Percentiles rank a stretch among this genome's conserved stretches.
Conservation (phyloP, 106 monocot species). For the Acanthochlamys bracteata region DNA sequence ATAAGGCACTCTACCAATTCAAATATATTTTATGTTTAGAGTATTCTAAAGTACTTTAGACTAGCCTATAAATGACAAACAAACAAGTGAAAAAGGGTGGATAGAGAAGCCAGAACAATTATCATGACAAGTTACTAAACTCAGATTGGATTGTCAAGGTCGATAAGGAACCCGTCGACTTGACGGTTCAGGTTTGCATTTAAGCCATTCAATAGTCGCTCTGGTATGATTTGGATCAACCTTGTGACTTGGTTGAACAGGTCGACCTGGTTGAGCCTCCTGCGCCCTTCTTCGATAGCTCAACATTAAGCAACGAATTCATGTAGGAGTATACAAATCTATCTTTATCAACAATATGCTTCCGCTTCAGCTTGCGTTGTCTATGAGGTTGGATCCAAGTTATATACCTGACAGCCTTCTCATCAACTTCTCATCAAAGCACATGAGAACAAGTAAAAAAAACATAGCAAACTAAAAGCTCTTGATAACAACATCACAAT, state of each 20-base stretch:
- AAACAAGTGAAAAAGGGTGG: too few species aligned
- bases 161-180: too few species aligned
- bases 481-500: constrained; percentile 13
- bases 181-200: too few species aligned
- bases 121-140: too few species aligned
- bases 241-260: too few species aligned
- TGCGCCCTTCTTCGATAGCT: constrained; percentile 13
- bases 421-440: constrained; percentile 36
- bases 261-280: constrained; percentile 29
- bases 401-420: constrained; percentile 16
- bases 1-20: too few species aligned
- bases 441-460: constrained; percentile 37
- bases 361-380: neutral
- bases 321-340: constrained; percentile 19
- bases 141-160: too few species aligned
- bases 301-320: constrained; percentile 21
- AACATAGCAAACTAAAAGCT: constrained; percentile 43
- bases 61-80: too few species aligned
- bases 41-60: too few species aligned
- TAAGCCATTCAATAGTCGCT: too few species aligned
- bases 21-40: neutral
- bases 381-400: constrained; percentile 16
- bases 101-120: too few species aligned
- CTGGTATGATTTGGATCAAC: too few species aligned
- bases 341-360: neutral